Conservation (phyloP, 1,139 yeast genomes). For the Hyphopichia buzzinii region DNA sequence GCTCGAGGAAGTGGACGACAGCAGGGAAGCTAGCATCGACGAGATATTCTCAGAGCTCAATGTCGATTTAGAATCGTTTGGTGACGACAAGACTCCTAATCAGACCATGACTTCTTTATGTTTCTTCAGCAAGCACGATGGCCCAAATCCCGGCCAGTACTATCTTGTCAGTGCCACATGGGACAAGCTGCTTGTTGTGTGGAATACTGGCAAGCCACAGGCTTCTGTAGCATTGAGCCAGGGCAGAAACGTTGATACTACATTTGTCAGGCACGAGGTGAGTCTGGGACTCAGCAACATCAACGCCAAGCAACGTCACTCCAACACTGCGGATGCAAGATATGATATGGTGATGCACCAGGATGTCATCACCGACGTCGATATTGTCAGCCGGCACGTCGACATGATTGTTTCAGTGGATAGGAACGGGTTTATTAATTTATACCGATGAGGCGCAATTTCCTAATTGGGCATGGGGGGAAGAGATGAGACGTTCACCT, state of each 20-base stretch:
- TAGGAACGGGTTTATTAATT: slow-evolving; percentile 57
- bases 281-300: slow-evolving; percentile 11
- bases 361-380: slow-evolving; percentile 52
- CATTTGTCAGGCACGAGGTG: slow-evolving; percentile 14
- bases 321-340: not conserved
- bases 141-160: not conserved
- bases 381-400: slow-evolving; percentile 48
- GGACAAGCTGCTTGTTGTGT: slow-evolving; percentile 28
- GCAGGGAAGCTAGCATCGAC: slow-evolving; percentile 20
- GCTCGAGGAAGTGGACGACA: slow-evolving; percentile 25
- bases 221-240: slow-evolving; percentile 21
- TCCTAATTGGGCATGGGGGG: not conserved
- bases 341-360: slow-evolving; percentile 1
- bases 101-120: slow-evolving; percentile 11
- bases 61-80: slow-evolving; percentile 11
- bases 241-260: slow-evolving; percentile 7
- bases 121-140: slow-evolving; percentile 4
- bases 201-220: slow-evolving; percentile 28
- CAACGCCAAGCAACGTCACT: slow-evolving; percentile 8
- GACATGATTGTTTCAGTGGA: slow-evolving; percentile 65
- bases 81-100: slow-evolving; percentile 5
- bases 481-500: too few species aligned
- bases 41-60: slow-evolving; percentile 15
- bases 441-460: slow-evolving; percentile 38
- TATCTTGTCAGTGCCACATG: slow-evolving; percentile 26